phyloP scores from a whole-genome alignment of 148 eudicot species.

The Pouteria glomerata region DNA sequence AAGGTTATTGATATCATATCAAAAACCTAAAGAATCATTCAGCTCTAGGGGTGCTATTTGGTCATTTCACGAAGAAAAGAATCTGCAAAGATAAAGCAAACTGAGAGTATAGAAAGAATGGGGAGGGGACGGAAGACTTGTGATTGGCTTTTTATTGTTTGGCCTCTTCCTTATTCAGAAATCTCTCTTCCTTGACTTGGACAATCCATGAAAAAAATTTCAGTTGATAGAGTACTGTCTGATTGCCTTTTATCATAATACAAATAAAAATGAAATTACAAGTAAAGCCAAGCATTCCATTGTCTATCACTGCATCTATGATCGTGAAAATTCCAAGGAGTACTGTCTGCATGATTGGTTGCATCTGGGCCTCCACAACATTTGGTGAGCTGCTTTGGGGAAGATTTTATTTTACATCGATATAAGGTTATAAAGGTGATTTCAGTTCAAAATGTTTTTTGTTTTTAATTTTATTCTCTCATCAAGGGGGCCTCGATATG shows the following conservation, averaged over 20 bases:
- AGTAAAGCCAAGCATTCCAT: not conserved
- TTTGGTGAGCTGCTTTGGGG: not conserved
- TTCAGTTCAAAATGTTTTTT: too few species aligned
- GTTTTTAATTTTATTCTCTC: too few species aligned
- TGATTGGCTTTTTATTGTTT: constrained; percentile 8
- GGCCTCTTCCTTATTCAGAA: constrained; percentile 5
- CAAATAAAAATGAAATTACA: not conserved
- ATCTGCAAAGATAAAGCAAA: constrained; percentile 13
- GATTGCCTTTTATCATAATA: constrained; percentile 3
- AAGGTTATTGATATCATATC: not conserved
- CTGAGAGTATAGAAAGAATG: not conserved
- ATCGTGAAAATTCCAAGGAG: not conserved
- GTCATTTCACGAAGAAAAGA: constrained; percentile 6
- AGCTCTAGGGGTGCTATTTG: not conserved
- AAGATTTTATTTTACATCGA: too few species aligned
- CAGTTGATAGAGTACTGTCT: not conserved
- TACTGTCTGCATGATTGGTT: constrained; percentile 5
- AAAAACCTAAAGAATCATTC: not conserved
- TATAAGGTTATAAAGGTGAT: too few species aligned
- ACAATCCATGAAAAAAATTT: not conserved
- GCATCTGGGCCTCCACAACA: constrained; percentile 10
- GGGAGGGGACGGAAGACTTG: not conserved
- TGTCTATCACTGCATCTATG: constrained; percentile 3
- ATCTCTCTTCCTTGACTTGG: constrained; percentile 11
- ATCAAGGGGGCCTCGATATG: too few species aligned